These are phyloP conservation scores for Ochetophila trinervis DNA, from an alignment of 306 rosid species.

Conservation along the genomic window DNA sequence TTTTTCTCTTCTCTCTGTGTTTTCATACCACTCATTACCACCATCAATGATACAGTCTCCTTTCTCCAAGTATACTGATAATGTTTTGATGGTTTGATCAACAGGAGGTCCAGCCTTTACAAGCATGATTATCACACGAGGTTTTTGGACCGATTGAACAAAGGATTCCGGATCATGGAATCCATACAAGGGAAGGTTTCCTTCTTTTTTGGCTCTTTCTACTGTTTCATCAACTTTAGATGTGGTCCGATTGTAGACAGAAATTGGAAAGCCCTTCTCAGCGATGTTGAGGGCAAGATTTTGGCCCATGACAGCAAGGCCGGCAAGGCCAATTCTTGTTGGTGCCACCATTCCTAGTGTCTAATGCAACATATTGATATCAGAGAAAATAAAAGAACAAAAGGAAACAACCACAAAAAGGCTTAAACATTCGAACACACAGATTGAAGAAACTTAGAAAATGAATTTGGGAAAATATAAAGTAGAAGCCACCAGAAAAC, in stretches of 20 bases:
- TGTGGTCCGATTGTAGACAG: conserved; percentile 36
- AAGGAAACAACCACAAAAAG: neutral
- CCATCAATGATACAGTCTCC: conserved; percentile 44
- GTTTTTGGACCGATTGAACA: conserved; percentile 35
- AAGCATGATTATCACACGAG: conserved; percentile 39
- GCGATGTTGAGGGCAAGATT: conserved; percentile 42
- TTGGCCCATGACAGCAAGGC: conserved; percentile 42
- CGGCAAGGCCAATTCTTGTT: conserved; percentile 42
- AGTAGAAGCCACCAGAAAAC: neutral
- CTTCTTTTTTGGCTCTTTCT: conserved; percentile 33
- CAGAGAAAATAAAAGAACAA: neutral
- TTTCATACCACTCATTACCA: conserved; percentile 43
- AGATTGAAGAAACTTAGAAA: neutral
- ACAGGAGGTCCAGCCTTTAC: conserved; percentile 45
- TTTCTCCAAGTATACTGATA: conserved; percentile 36
- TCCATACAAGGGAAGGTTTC: conserved; percentile 37
- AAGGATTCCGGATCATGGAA: conserved; percentile 38
- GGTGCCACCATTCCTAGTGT: conserved; percentile 17
- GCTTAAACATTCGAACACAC: neutral
- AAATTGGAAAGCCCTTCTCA: conserved; percentile 36
- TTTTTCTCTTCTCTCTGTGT: conserved; percentile 37
- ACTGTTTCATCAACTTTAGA: conserved; percentile 41
- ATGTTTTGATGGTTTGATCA: conserved; percentile 36
- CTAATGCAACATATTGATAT: neutral
- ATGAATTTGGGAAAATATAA: neutral